Evolutionary conservation across 495 filamentous ascomycete genomes (phyloP), one percentile per base, ranked within the genome.

Genomic region (Chlorociboria aeruginascens): DNA sequence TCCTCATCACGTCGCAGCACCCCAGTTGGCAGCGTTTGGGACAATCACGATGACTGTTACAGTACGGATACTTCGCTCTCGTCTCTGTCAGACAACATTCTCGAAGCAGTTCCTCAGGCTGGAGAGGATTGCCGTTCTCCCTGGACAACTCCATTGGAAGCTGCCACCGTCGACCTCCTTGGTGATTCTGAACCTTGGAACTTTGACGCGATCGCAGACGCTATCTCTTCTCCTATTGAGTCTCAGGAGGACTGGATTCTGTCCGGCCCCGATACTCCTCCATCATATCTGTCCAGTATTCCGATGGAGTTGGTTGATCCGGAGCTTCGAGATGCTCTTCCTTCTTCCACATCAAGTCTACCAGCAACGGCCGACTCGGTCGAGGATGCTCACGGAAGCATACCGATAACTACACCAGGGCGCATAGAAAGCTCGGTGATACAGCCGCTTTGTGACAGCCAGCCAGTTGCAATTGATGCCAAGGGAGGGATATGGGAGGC

Each of bases 251-350:
- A 43, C 41, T 43, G 25, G 41, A 43, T 31, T 43, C 41, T 43
- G 25, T 43, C 14, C 8, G 9, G 41, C 29, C 41, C 25, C 25
- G 16, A 48, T n/a, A 48, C 25, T 48, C 16, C 34, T 48, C 45
- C 12, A 40, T 48, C 25, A 48, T 29, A 31, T 43, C 20, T 43
- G 10, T 43, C 25, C 25, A 43, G 14, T 43, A 31, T 47, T 47
- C 43, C 20, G 29, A 54, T 54, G 40, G 40, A 50, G 13, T 54
- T 54, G 34, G 33, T 54, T 54, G 40, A 54, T 54, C 40, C 51
- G 32, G 17, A 50, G 39, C 46, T 54, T 50, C 46, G 32, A 54
- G 28, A 43, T 36, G 39, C 47, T 43, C 47, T 49, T 49, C 38
- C 47, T 49, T 48, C 33, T 31, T 49, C 39, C 14, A 42, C 20